A percentile compares a stretch with the other conserved stretches of the same genome.
Evolutionary conservation across 805 yeast genomes (phyloP).

Genomic region (Zygotorulaspora danielsina): DNA sequence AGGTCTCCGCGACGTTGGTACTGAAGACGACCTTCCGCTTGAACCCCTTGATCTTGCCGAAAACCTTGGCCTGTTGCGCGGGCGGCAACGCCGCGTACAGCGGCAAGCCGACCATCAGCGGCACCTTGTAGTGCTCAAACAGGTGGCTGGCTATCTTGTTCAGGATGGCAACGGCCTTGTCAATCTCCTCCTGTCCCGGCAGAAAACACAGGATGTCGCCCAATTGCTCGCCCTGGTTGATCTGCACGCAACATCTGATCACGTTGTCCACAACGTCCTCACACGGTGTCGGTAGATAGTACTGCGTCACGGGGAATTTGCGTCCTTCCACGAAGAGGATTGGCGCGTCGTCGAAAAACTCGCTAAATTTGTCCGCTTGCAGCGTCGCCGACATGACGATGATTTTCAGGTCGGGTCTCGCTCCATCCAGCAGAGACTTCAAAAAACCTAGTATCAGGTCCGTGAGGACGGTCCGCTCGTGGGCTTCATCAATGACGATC

Average conservation of each 20-base stretch:
- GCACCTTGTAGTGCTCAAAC: conserved; percentile 59
- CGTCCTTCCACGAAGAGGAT: conserved; percentile 86
- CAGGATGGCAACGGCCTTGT: conserved; percentile 65
- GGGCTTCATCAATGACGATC: conserved; percentile 91
- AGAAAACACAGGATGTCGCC: conserved; percentile 93
- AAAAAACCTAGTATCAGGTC: conserved; percentile 87
- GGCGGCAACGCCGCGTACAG: conserved; percentile 93
- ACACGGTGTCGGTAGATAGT: conserved; percentile 55
- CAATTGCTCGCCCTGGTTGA: conserved; percentile 66
- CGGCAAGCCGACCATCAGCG: conserved; percentile 71
- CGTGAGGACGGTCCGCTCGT: conserved; percentile 89
- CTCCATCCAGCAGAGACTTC: conserved; percentile 52
- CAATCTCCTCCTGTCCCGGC: conserved; percentile 98
- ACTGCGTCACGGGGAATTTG: conserved; percentile 74
- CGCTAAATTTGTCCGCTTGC: conserved; percentile 76
- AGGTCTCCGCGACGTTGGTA: conserved; percentile 96
- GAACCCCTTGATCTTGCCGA: conserved; percentile 56
- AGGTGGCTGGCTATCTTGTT: conserved; percentile 57
- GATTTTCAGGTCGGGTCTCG: conserved; percentile 56
- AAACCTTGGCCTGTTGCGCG: conserved; percentile 74
- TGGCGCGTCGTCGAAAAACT: conserved; percentile 75
- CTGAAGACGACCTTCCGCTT: conserved; percentile 84
- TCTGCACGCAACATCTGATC: conserved; percentile 68
- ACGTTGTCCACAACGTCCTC: conserved; percentile 83
- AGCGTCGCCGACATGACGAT: conserved; percentile 96